Percentiles rank a stretch among this genome's conserved stretches.
Evolutionary conservation across 2,329 filamentous ascomycete genomes (phyloP).

Genomic region (Talaromyces amestolkiae): DNA sequence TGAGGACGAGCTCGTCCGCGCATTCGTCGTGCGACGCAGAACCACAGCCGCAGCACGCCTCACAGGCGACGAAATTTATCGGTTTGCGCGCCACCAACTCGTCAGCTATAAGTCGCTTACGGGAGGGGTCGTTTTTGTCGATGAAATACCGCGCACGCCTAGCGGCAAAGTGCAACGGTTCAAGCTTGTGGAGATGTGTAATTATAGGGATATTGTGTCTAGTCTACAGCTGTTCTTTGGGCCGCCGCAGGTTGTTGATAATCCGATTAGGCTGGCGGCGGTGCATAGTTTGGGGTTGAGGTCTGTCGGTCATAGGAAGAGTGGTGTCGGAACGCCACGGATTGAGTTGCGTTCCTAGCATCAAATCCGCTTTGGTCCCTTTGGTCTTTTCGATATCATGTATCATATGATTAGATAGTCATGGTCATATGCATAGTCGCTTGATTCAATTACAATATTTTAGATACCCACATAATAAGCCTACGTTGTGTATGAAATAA

Average conservation of each 20-base stretch:
- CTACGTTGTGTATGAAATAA: background rate
- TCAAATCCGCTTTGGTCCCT: no score
- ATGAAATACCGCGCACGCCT: conserved; percentile 49
- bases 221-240: background rate
- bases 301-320: background rate
- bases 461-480: background rate
- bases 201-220: conserved; percentile 37
- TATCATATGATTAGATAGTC: background rate
- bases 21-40: conserved; percentile 45
- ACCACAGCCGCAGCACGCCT: conserved; percentile 25
- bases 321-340: background rate
- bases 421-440: background rate
- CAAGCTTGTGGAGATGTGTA: conserved; percentile 40
- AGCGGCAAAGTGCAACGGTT: conserved; percentile 52
- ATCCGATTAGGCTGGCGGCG: background rate
- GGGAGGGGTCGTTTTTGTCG: conserved; percentile 49
- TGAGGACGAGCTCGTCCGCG: conserved; percentile 41
- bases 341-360: conserved; percentile 10
- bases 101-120: conserved; percentile 51
- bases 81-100: conserved; percentile 40
- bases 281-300: conserved; percentile 3
- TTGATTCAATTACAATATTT: background rate
- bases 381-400: background rate
- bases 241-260: background rate
- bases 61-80: conserved; percentile 44